Evolutionary conservation across 768 basidiomycete genomes (phyloP).

Genomic region (Dioszegia crocea): DNA sequence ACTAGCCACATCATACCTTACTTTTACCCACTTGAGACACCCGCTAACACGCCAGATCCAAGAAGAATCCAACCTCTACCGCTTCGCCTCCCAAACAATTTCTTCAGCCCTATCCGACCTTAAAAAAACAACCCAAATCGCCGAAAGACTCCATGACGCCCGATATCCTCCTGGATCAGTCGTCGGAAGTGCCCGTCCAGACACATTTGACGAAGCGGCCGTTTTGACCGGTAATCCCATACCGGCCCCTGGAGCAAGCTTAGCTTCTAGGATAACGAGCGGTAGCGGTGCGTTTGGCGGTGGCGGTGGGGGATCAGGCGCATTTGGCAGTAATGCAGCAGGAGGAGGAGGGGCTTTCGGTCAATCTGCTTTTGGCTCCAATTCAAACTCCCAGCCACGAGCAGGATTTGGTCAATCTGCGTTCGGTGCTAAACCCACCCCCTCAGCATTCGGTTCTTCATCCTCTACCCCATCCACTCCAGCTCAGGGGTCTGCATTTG

Average conservation of each 20-base stretch:
- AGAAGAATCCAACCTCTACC: conserved; percentile 23
- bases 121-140: conserved; percentile 20
- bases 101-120: conserved; percentile 25
- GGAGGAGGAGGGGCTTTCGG: conserved; percentile 20
- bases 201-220: conserved; percentile 25
- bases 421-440: conserved; percentile 3
- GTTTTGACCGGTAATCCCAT: conserved; percentile 14
- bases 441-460: conserved; percentile 5
- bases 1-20: not conserved
- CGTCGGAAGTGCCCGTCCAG: conserved; percentile 19
- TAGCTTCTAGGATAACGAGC: conserved; percentile 8
- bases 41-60: conserved; percentile 17
- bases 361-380: conserved; percentile 29
- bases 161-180: conserved; percentile 16
- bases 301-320: not conserved
- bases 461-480: not conserved
- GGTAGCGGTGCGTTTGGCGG: conserved; percentile 4
- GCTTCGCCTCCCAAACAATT: conserved; percentile 22
- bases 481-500: conserved; percentile 6
- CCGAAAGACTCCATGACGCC: conserved; percentile 37
- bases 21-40: not conserved
- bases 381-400: no score
- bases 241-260: no score
- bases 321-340: conserved; percentile 8
- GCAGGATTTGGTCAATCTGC: conserved; percentile 28